Percentiles rank a stretch among this genome's conserved stretches.
Evolutionary conservation across 805 yeast genomes (phyloP).

Genomic region (Ogataea pini): DNA sequence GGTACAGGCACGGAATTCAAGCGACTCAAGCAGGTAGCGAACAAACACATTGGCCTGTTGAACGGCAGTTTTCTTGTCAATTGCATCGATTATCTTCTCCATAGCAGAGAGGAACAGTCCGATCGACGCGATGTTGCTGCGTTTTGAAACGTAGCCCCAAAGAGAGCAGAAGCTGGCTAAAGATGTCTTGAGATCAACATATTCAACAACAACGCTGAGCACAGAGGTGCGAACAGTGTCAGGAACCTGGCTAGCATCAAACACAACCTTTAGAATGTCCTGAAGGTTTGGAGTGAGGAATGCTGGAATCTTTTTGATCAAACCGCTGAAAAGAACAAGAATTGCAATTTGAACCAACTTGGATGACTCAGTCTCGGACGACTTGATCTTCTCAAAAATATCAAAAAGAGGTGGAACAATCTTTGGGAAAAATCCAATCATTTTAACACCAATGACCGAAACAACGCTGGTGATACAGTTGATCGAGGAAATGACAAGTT

Average conservation of each 20-base stretch:
- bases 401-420: conserved; percentile 73
- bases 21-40: conserved; percentile 64
- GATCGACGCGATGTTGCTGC: conserved; percentile 47
- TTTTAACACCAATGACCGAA: conserved; percentile 77
- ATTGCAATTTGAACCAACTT: conserved; percentile 66
- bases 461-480: conserved; percentile 70
- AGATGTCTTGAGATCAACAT: conserved; percentile 65
- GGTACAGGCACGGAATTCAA: conserved; percentile 60
- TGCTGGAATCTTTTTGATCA: conserved; percentile 81
- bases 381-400: conserved; percentile 48
- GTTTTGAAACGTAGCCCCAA: conserved; percentile 51
- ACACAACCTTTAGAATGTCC: conserved; percentile 58
- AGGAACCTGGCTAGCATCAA: conserved; percentile 59
- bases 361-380: conserved; percentile 29
- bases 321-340: conserved; percentile 67
- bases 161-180: conserved; percentile 60
- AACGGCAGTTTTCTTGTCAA: conserved; percentile 78
- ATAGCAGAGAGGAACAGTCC: conserved; percentile 71
- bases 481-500: conserved; percentile 70
- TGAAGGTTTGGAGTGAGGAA: conserved; percentile 72
- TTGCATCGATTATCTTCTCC: conserved; percentile 61
- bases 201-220: conserved; percentile 59
- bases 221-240: conserved; percentile 61
- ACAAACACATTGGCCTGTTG: conserved; percentile 66
- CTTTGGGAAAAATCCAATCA: conserved; percentile 81